Evolutionary conservation across 2,329 filamentous ascomycete genomes (phyloP), one percentile per base, ranked within the genome.

Genomic region (Claviceps fusiformis): DNA sequence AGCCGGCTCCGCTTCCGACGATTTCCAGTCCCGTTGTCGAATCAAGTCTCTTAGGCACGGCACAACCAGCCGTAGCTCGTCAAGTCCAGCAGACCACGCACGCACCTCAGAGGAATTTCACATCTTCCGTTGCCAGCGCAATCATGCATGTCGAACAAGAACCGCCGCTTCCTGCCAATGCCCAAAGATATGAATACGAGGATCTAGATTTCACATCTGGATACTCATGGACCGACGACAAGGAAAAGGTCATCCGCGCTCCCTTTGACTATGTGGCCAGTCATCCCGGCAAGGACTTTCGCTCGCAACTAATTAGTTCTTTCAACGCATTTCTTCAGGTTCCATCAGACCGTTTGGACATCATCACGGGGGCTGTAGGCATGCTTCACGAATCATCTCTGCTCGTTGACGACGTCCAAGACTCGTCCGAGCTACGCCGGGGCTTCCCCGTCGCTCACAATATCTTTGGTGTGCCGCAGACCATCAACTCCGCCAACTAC

Each of bases 401-500:
- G 55, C 80, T 95, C 29, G 81, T 95, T 55, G 89, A 95, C 70
- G 90, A 95, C 68, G 89, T 95, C 7, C 87, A 95, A 72, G 89
- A 95, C 71, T 83, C 79, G 46, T 90, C 86, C 2, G 71, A 82
- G 59, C 77, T 95, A 33, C 84, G 89, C 45, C 80, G 89, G 45
- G 89, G 89, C 46, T 77, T 88, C 44, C 89, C 89, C 13, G 89
- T 92, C 24, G 87, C 89, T 3, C 87, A 95, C 71, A 81, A 76
- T 67, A 89, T 95, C 62, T 95, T 91, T 65, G 89, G 89, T 58
- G 83, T 86, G 3, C 83, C 89, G 6, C 89, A 95, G 70, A 93
- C 89, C 47, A 93, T 95, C 71, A 95, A 95, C 70, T 86, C 84
- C 52, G 88, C 89, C 59, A 95, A 95, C 71, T 95, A 95, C 70